Conservation (phyloP, 176 grass and related monocot species). For the Elaeis guineensis region DNA sequence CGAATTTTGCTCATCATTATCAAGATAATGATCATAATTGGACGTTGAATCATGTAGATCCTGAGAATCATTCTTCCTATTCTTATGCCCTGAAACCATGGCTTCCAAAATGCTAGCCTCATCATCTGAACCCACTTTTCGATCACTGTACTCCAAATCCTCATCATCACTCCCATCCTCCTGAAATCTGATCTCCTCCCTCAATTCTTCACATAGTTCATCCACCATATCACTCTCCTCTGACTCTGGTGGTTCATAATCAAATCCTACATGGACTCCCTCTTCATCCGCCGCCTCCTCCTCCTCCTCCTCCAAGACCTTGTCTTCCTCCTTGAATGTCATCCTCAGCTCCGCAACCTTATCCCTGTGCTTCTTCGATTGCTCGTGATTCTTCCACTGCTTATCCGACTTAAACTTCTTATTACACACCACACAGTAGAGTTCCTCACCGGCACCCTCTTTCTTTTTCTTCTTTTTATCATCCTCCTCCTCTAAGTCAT, state of each 20-base stretch:
- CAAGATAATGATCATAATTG: neutral
- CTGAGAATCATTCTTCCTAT: constrained; percentile 31
- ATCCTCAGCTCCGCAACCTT: constrained; percentile 68
- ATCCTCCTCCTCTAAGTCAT: constrained; percentile 43
- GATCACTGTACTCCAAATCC: constrained; percentile 12
- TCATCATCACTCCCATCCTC: constrained; percentile 33
- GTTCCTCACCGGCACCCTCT: constrained; percentile 35
- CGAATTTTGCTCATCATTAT: constrained; percentile 16
- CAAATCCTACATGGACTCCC: constrained; percentile 51
- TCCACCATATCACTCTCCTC: constrained; percentile 52
- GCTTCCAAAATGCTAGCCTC: constrained; percentile 57
- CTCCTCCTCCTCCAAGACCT: constrained; percentile 36
- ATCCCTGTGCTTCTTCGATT: constrained; percentile 91
- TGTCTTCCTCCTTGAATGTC: constrained; percentile 60
- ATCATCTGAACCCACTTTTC: constrained; percentile 44
- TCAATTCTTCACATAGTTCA: constrained; percentile 53
- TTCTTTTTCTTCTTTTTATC: constrained; percentile 52
- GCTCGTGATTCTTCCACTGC: constrained; percentile 98
- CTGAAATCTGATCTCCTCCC: constrained; percentile 30
- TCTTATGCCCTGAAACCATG: constrained; percentile 50
- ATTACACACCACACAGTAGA: constrained; percentile 84
- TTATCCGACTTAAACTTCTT: constrained; percentile 98
- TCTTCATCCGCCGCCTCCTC: constrained; percentile 23
- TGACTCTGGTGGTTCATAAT: constrained; percentile 69
- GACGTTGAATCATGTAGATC: constrained; percentile 20